Conservation (phyloP, 2,329 filamentous ascomycete genomes). For the Cladorrhinum sp. region DNA sequence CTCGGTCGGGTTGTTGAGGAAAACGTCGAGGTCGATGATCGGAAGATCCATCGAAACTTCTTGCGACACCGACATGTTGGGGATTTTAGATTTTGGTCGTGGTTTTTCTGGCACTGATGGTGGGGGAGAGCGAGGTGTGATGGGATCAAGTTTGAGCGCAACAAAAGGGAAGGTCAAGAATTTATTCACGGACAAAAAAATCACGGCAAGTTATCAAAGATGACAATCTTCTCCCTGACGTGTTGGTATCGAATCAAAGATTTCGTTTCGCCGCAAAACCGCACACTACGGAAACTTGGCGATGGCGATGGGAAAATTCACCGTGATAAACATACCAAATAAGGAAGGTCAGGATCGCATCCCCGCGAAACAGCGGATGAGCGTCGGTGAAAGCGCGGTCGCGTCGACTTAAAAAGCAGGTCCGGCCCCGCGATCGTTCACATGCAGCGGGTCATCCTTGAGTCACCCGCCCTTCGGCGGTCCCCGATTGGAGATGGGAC, state of each 20-base stretch:
- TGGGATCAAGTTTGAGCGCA: background rate
- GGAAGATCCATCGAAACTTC: constrained; percentile 52
- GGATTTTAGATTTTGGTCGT: background rate
- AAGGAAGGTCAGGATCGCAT: constrained; percentile 18
- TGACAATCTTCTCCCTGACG: background rate
- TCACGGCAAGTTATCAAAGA: background rate
- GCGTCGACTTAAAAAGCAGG: constrained; percentile 14
- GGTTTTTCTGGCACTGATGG: no score
- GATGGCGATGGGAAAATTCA: constrained; percentile 8
- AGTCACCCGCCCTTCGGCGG: constrained; percentile 18
- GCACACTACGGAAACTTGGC: background rate
- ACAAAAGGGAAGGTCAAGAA: background rate
- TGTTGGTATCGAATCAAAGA: no score
- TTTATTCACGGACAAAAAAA: background rate
- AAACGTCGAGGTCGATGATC: constrained; percentile 57
- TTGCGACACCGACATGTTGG: constrained; percentile 3
- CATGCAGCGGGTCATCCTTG: constrained; percentile 3
- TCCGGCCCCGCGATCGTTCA: constrained; percentile 1
- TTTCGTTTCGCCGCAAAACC: background rate
- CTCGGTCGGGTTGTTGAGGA: constrained; percentile 43
- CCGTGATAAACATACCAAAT: background rate
- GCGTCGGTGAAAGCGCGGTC: constrained; percentile 2
- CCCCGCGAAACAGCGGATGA: background rate
- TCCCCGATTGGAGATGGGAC: constrained; percentile 8
- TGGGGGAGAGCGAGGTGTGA: no score